Base-by-base conservation (phyloP, 805 yeast genomes). In the Metschnikowia gelsemii region DNA sequence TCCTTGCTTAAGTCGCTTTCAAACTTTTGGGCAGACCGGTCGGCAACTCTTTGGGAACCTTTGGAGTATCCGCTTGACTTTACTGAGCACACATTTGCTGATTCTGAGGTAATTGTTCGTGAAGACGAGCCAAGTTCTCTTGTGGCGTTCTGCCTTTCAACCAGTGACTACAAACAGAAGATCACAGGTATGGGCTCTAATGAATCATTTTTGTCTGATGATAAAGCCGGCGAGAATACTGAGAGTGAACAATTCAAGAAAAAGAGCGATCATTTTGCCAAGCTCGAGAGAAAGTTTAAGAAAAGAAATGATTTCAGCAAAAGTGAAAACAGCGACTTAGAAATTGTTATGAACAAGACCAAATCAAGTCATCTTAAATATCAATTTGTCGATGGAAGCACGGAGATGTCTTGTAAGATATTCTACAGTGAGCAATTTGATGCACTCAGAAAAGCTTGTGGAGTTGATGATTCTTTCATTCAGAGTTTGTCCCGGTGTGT, bases 81-180 rank as follows among this genome's bases (percentile, higher is more conserved):
- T 0, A 75, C 84, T 0, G 98, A 93, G 57, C 98, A 93, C 59
- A 79, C 91, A 1, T 93, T 93, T 68, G 88, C 87, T 14, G 98
- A 95, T 57, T 87, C 95, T 6, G 88, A 87, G 60, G 96, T 93
- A 16, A 82, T 93, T 43, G 91, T 93, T 8, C 70, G 99, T 37
- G 99, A 93, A 55, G 96, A 88, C 60, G 99, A 93, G 59, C 99
- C 98, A 8, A 84, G 95, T 54, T 90, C 98, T 0, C 65, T 93
- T 45, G 87, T 95, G 49, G 95, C 98, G 0, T 90, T 93, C 55
- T 91, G 98, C 59, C 66, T 93, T 46, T 85, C 90, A 39, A 80
- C 96, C 0, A 75, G 80, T 3, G 98, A 93, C 61, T 91, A 93
- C 57, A 72, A 75, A 36, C 80, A 78, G 43, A 83, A 85, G 47